Percentiles rank a stretch among this genome's conserved stretches.
phyloP scores from a whole-genome alignment of 1,284 basidiomycete species.

The Peniophora sp. region DNA sequence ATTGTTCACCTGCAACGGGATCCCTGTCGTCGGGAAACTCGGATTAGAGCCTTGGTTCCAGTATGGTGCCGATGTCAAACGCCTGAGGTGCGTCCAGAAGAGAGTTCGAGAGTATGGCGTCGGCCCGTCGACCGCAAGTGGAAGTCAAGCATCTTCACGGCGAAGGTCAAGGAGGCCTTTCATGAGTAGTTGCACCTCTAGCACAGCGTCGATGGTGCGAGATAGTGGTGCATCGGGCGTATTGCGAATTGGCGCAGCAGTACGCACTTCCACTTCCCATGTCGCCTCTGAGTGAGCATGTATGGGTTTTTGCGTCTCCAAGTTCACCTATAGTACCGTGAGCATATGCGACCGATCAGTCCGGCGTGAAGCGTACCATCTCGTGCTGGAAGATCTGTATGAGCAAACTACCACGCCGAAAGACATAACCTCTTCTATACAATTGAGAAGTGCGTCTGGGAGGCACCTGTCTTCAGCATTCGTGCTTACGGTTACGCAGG shows the following conservation, averaged over 20 bases:
- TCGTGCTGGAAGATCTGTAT: slow-evolving; percentile 82
- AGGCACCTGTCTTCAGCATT: slow-evolving; percentile 1
- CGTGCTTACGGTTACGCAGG: slow-evolving; percentile 2
- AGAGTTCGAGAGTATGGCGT: too few species aligned
- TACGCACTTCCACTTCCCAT: slow-evolving; percentile 81
- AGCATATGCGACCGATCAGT: not conserved
- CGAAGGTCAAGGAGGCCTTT: slow-evolving; percentile 69
- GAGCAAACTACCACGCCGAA: slow-evolving; percentile 56
- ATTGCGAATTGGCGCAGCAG: slow-evolving; percentile 64
- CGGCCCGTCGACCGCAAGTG: too few species aligned
- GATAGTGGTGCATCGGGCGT: slow-evolving; percentile 60
- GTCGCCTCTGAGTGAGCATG: slow-evolving; percentile 67
- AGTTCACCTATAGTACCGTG: slow-evolving; percentile 43
- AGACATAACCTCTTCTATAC: slow-evolving; percentile 71
- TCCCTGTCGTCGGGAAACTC: too few species aligned
- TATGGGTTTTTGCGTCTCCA: slow-evolving; percentile 61
- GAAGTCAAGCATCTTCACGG: slow-evolving; percentile 47
- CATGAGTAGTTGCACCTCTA: slow-evolving; percentile 74
- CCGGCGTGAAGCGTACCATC: slow-evolving; percentile 34
- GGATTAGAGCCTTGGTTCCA: too few species aligned
- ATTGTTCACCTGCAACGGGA: too few species aligned
- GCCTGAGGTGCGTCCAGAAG: too few species aligned
- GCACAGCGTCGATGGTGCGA: slow-evolving; percentile 58
- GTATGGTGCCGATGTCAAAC: too few species aligned
- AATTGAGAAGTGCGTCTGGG: slow-evolving; percentile 61